These are phyloP conservation scores for Coemansia sp. DNA, from an alignment of 192 early-diverging fungal species.

Conservation along the genomic window DNA sequence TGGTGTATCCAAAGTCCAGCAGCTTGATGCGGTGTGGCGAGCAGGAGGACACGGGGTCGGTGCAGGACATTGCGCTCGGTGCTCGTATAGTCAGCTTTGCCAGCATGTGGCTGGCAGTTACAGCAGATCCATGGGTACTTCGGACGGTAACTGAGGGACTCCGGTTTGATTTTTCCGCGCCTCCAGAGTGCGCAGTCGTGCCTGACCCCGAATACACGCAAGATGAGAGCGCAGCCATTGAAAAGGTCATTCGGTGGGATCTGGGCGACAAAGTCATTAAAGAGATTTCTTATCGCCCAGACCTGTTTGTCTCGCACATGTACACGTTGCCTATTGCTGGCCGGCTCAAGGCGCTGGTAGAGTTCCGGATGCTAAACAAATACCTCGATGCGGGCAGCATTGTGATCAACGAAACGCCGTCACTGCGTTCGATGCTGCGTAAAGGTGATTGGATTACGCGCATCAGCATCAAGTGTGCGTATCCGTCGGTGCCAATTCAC, in stretches of 20 bases:
- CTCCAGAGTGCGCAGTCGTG: conserved; percentile 17
- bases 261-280: conserved; percentile 53
- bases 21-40: not conserved
- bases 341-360: conserved; percentile 46
- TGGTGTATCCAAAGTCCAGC: not conserved
- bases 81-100: conserved; percentile 39
- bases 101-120: conserved; percentile 21
- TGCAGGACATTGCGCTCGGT: conserved; percentile 37
- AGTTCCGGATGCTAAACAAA: conserved; percentile 46
- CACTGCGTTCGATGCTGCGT: conserved; percentile 34
- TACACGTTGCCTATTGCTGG: conserved; percentile 43
- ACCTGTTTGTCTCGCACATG: conserved; percentile 50
- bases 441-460: conserved; percentile 43
- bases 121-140: conserved; percentile 34
- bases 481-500: conserved; percentile 50
- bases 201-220: conserved; percentile 34
- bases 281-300: conserved; percentile 30
- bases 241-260: conserved; percentile 51
- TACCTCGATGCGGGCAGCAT: conserved; percentile 37
- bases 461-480: conserved; percentile 53
- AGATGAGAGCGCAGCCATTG: conserved; percentile 47
- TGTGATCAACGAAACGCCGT: conserved; percentile 26
- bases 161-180: conserved; percentile 34
- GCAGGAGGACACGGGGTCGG: not conserved
- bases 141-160: conserved; percentile 34